A percentile compares a stretch with the other conserved stretches of the same genome.
Evolutionary conservation across 1,139 yeast genomes (phyloP).

Genomic region (Arxiozyma telluris): DNA sequence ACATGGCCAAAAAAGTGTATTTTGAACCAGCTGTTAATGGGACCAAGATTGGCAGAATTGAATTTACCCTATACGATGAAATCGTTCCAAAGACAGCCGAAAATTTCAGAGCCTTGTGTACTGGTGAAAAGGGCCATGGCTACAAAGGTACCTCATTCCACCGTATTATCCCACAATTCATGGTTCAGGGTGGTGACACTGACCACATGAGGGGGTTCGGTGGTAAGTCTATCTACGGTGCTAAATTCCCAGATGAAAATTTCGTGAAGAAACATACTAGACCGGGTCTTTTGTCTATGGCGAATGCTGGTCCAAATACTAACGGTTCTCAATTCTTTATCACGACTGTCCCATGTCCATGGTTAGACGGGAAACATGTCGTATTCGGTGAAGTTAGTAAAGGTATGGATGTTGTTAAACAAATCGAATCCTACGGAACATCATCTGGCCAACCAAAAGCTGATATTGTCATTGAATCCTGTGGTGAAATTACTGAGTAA

Average conservation of each 20-base stretch:
- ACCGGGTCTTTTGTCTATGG: slow-evolving; percentile 89
- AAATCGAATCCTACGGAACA: slow-evolving; percentile 70
- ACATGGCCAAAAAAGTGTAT: slow-evolving; percentile 53
- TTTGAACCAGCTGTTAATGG: slow-evolving; percentile 84
- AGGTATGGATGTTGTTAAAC: slow-evolving; percentile 63
- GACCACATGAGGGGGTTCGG: slow-evolving; percentile 90
- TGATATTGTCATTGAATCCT: slow-evolving; percentile 60
- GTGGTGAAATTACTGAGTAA: slow-evolving; percentile 54
- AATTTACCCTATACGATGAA: slow-evolving; percentile 75
- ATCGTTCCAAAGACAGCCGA: slow-evolving; percentile 90
- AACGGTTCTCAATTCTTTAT: slow-evolving; percentile 94
- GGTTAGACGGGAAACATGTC: slow-evolving; percentile 94
- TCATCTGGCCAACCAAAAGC: slow-evolving; percentile 64
- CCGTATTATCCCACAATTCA: slow-evolving; percentile 87
- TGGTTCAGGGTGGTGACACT: slow-evolving; percentile 98
- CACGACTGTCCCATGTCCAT: slow-evolving; percentile 81
- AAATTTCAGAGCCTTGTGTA: slow-evolving; percentile 57
- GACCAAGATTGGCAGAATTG: slow-evolving; percentile 58
- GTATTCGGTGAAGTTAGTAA: slow-evolving; percentile 91
- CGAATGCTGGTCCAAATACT: slow-evolving; percentile 93
- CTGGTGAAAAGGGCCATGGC: slow-evolving; percentile 56
- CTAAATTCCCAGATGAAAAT: slow-evolving; percentile 83
- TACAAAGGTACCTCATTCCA: slow-evolving; percentile 83
- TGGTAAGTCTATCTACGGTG: slow-evolving; percentile 91
- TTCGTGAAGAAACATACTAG: slow-evolving; percentile 69